Evolutionary conservation across 164 flowering plant genomes (phyloP), one percentile per base, ranked within the genome.

Genomic region (grape (Vitis vinifera)): DNA sequence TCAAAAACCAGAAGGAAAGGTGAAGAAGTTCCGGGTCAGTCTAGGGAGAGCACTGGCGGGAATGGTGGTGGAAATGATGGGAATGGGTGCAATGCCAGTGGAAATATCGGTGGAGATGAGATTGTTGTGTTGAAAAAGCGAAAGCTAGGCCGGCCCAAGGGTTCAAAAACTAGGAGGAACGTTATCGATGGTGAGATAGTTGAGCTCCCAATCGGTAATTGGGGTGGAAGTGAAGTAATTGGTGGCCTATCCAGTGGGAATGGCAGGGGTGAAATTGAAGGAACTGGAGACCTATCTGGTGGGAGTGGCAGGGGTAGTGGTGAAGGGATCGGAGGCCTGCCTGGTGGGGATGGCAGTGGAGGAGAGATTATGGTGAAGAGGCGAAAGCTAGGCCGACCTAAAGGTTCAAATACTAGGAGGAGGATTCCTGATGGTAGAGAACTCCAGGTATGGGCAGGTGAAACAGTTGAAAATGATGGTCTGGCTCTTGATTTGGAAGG

Each of bases 91-190:
- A 9, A 3, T 62, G 58, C 17, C 9, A 17, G 17, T 23, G 66
- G 4, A 31, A 66, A 12, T 59, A 16, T n/a, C 9, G 67, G 62
- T 53, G 77, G 56, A 55, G 23, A 15, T 66, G 73, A 56, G 48
- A 10, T 31, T 14, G 49, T 51, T 44, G 65, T 17, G 30, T 23
- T 17, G 13, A 61, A 29, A 51, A 27, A 10, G 14, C 51, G 55
- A 62, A 51, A 57, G 11, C 8, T 14, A 44, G 73, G 9, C 2
- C 47, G 79, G 56, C 79, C 79, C 10, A 73, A 67, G 59, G 78
- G 75, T 17, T 76, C 79, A 5, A 80, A 69, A 70, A 72, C 59
- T 27, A 74, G 58, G 69, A 53, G 30, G 58, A 74, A n/a, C 30
- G 44, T 1, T 9, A 56, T 37, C 6, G 44, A 37, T 37, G 44